phyloP scores from a whole-genome alignment of 2,329 filamentous ascomycete species.

The Aspergillus sergii region DNA sequence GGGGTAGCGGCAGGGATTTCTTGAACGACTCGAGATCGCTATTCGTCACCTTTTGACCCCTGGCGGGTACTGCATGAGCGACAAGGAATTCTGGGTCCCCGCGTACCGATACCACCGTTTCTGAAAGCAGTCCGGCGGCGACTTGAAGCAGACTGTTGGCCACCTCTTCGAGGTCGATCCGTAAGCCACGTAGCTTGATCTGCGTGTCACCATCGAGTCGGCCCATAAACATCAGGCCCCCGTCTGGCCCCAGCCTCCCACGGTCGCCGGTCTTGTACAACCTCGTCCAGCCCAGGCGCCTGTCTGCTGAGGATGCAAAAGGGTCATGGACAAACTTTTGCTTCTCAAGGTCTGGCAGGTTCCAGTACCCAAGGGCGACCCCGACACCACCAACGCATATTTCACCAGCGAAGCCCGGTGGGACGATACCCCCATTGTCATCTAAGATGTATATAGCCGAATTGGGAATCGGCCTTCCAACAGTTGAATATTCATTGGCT shows the following conservation, averaged over 20 bases:
- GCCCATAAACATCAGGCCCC: slow-evolving; percentile 22
- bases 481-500: neutral
- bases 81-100: slow-evolving; percentile 30
- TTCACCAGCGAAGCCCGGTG: slow-evolving; percentile 47
- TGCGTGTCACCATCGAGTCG: slow-evolving; percentile 23
- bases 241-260: slow-evolving; percentile 22
- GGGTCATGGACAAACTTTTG: slow-evolving; percentile 13
- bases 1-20: slow-evolving; percentile 33
- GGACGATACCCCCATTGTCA: slow-evolving; percentile 37
- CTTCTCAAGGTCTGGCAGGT: slow-evolving; percentile 12
- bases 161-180: slow-evolving; percentile 51
- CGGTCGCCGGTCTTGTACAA: slow-evolving; percentile 28
- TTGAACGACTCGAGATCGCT: slow-evolving; percentile 10
- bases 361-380: slow-evolving; percentile 25
- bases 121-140: slow-evolving; percentile 23
- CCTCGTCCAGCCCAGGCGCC: slow-evolving; percentile 12
- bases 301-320: slow-evolving; percentile 1
- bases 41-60: neutral
- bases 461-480: slow-evolving; percentile 34
- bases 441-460: slow-evolving; percentile 42
- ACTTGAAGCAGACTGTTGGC: slow-evolving; percentile 31
- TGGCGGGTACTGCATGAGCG: slow-evolving; percentile 29
- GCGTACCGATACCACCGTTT: slow-evolving; percentile 34
- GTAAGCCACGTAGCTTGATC: slow-evolving; percentile 26
- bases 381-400: slow-evolving; percentile 42